Base-by-base conservation (phyloP, 371 early-diverging fungal genomes). In the Choanephora cucurbitarum region DNA sequence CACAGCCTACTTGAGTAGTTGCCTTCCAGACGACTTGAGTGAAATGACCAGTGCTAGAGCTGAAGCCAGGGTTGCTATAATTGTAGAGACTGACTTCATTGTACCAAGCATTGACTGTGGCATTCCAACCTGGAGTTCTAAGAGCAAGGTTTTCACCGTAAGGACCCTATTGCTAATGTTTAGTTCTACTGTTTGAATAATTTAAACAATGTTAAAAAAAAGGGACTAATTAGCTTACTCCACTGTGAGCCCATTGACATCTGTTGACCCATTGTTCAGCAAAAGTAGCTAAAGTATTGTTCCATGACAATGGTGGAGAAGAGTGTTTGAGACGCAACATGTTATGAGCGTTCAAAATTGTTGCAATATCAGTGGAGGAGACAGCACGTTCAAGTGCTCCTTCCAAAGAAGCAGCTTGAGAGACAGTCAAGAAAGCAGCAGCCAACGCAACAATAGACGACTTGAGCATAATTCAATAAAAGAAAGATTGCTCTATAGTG, bases 1-100 rank as follows among this genome's bases (percentile, higher is more conserved):
- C 81, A 44, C 83, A 80, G 5, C 83, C 81, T 7, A 80, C 45
- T 5, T 66, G 31, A 17, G 58, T 70, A 15, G 78, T 79, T n/a
- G 43, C 46, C 47, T 73, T 71, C 77, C 83, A 83, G 11, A 80
- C 81, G 1, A 83, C 65, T 40, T 74, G 75, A 23, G 79, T 80
- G 43, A 80, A 82, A 44, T 82, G 80, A 15, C 83, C 81, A 14
- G 73, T 69, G 5, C 44, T 3, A 6, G 7, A 2, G 33, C 41
- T 2, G 59, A 73, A 76, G 0, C 77, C 77, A 49, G 79, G 80
- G 0, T 59, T 48, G 42, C 48, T 57, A 59, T 73, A 82, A 44
- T 74, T 43, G 52, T 82, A 82, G 0, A 53, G 4, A 49, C 58
- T 62, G 24, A 45, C 70, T 50, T 82, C 81, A 44, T 57, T 46